Evolutionary conservation across 176 grass and related monocot genomes (phyloP).

Genomic region (Phoenix dactylifera): DNA sequence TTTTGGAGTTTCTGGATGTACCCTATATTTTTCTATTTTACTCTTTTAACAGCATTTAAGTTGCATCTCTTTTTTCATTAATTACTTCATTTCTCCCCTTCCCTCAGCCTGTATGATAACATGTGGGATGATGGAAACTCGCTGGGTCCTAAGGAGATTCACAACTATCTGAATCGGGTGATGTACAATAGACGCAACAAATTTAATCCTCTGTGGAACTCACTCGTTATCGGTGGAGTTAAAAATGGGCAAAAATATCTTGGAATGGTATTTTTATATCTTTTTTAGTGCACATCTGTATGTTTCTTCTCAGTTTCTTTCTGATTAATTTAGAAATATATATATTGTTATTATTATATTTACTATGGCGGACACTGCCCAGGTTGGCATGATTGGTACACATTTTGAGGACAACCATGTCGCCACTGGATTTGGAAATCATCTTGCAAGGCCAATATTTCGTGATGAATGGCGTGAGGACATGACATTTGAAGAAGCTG

Average conservation of each 20-base stretch:
- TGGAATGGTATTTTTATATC: conserved; percentile 54
- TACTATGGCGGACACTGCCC: neutral
- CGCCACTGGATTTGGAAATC: conserved; percentile 99
- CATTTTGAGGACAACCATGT: conserved; percentile 95
- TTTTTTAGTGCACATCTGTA: no score
- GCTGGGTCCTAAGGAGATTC: conserved; percentile 92
- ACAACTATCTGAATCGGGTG: conserved; percentile 75
- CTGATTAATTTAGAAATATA: no score
- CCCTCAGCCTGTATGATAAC: conserved; percentile 64
- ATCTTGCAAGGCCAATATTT: conserved; percentile 85
- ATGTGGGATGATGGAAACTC: conserved; percentile 99
- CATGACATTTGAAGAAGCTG: conserved; percentile 94
- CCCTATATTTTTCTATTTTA: neutral
- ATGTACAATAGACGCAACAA: conserved; percentile 98
- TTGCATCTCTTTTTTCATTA: conserved; percentile 8
- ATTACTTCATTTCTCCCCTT: no score
- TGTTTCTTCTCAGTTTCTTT: no score
- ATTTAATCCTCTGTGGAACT: conserved; percentile 96
- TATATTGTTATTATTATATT: neutral
- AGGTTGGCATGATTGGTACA: conserved; percentile 99
- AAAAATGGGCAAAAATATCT: conserved; percentile 98
- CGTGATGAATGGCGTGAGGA: conserved; percentile 90
- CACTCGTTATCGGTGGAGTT: conserved; percentile 84
- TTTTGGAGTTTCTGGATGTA: no score
- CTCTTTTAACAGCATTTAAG: neutral